Evolutionary conservation across 139 green algal species (phyloP).

Genomic region (Mesostigma viride): DNA sequence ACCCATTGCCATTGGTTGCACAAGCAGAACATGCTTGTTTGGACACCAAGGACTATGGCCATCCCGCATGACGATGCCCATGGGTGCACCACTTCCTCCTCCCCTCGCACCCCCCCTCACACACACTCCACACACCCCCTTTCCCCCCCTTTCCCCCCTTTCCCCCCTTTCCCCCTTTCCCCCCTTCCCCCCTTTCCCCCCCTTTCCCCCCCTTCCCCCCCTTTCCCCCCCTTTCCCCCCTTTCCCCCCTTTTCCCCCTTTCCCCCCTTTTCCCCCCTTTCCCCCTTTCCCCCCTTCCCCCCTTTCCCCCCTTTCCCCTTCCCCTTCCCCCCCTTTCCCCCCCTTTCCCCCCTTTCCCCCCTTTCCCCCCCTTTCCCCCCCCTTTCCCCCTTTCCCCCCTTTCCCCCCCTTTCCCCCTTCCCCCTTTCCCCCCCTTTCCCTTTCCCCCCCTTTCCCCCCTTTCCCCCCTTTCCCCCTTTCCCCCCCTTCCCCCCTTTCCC

Average conservation of each 20-base stretch:
- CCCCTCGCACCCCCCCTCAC: neutral
- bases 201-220: neutral
- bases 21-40: too few species aligned
- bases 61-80: too few species aligned
- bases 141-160: neutral
- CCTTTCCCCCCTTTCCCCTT: neutral
- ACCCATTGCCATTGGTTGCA: too few species aligned
- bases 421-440: too few species aligned
- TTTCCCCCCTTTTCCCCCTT: neutral
- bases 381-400: neutral
- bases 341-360: too few species aligned
- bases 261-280: neutral
- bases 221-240: neutral
- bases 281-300: neutral
- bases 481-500: too few species aligned
- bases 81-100: neutral
- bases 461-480: too few species aligned
- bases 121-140: too few species aligned
- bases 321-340: neutral
- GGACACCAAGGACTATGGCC: too few species aligned
- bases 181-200: neutral
- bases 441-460: too few species aligned
- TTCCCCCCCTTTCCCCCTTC: neutral
- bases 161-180: neutral
- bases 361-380: neutral